Percentiles rank a stretch among this genome's conserved stretches.
Conservation (phyloP, 2,329 filamentous ascomycete genomes). For the Botrytis cinerea region DNA sequence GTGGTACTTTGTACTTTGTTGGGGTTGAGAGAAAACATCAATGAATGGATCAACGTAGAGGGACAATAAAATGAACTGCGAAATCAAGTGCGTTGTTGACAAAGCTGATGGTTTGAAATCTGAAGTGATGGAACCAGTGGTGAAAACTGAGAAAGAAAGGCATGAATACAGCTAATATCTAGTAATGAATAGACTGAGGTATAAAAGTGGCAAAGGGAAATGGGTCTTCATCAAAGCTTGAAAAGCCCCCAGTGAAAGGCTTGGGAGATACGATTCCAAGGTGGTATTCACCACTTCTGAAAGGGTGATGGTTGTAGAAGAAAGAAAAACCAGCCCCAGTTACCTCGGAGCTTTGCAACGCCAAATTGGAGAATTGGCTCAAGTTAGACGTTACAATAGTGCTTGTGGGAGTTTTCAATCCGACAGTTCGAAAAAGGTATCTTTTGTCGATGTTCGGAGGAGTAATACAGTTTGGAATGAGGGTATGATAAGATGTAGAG, state of each 20-base stretch:
- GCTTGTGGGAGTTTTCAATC: not conserved
- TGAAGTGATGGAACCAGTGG: not conserved
- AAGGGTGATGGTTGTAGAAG: not conserved
- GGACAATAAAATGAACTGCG: accelerated
- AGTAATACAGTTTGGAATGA: not conserved
- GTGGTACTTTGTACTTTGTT: not conserved
- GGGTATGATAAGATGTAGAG: accelerated
- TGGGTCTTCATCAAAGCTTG: not conserved
- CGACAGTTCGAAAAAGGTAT: not conserved
- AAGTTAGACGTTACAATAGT: not conserved
- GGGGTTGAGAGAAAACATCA: not conserved
- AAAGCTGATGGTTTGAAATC: not conserved
- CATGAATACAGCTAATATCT: not conserved
- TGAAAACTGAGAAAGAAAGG: not conserved
- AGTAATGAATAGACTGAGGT: not conserved
- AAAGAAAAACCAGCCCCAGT: not conserved
- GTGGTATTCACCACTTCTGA: not conserved
- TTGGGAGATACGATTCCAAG: not conserved
- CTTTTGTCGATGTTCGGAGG: not conserved
- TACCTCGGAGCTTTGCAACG: not conserved
- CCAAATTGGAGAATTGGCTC: not conserved
- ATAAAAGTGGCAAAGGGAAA: not conserved
- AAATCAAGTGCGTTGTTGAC: not conserved
- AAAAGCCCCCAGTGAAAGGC: accelerated
- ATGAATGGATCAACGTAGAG: not conserved